phyloP scores from a whole-genome alignment of 1,139 yeast species.

The Pichia norvegensis region DNA sequence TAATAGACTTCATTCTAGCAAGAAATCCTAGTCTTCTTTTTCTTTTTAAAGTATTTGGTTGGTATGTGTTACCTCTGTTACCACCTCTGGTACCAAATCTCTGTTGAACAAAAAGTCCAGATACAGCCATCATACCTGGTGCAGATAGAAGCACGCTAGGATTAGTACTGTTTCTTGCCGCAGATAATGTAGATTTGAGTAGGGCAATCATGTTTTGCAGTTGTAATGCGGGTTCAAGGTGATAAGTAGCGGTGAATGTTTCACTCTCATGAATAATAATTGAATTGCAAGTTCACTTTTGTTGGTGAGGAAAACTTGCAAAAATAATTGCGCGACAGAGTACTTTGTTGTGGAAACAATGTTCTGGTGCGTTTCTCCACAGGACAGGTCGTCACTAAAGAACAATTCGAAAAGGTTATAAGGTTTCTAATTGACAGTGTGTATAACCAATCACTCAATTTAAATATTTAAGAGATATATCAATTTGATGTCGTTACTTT shows the following conservation, averaged over 20 bases:
- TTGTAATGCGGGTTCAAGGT: neutral
- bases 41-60: conserved; percentile 84
- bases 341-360: no score
- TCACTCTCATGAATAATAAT: no score
- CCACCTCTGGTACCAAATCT: conserved; percentile 56
- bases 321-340: no score
- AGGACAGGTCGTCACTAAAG: no score
- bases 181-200: conserved; percentile 4
- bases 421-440: no score
- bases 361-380: no score
- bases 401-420: no score
- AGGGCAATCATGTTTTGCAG: conserved; percentile 6
- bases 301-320: no score
- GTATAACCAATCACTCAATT: conserved; percentile 7
- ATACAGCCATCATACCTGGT: conserved; percentile 10
- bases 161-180: neutral
- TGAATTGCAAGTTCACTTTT: no score
- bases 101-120: conserved; percentile 20
- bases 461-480: no score
- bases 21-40: conserved; percentile 87
- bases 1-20: conserved; percentile 72
- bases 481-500: neutral
- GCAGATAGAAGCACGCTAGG: conserved; percentile 7
- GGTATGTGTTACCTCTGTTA: conserved; percentile 90
- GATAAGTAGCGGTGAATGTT: neutral